Conservation (phyloP, 2,329 filamentous ascomycete genomes). For the Fonsecaea monophora region DNA sequence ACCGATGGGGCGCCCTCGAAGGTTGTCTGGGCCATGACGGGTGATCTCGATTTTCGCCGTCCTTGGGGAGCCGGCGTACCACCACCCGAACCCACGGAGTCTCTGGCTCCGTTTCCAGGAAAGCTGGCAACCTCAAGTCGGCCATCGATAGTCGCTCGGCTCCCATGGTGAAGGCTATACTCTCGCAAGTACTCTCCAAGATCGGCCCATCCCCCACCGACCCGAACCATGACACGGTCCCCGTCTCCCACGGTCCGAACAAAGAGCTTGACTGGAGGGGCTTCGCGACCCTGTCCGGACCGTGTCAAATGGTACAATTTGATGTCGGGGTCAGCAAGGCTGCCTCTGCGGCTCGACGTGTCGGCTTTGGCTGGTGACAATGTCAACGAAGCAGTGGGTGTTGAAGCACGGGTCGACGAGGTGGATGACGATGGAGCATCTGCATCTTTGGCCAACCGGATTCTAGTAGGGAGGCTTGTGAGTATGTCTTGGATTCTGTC, state of each 20-base stretch:
- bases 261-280: conserved; percentile 86
- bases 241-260: conserved; percentile 92
- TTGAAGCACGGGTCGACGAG: conserved; percentile 56
- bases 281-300: conserved; percentile 64
- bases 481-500: conserved; percentile 81
- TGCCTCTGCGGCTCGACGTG: conserved; percentile 50
- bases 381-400: conserved; percentile 71
- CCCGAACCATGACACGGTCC: conserved; percentile 95
- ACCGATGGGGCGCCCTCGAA: conserved; percentile 14
- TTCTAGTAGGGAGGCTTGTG: conserved; percentile 77
- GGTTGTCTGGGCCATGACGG: conserved; percentile 16
- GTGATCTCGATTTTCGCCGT: conserved; percentile 28
- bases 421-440: conserved; percentile 44
- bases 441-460: conserved; percentile 66
- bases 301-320: conserved; percentile 91
- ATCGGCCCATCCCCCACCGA: conserved; percentile 98
- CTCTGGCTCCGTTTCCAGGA: conserved; percentile 39
- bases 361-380: conserved; percentile 63
- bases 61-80: conserved; percentile 13
- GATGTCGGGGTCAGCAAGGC: conserved; percentile 71
- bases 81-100: conserved; percentile 9
- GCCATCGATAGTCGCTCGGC: conserved; percentile 66
- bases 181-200: conserved; percentile 92
- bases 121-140: conserved; percentile 63
- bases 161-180: conserved; percentile 84